Evolutionary conservation across 768 basidiomycete species (phyloP).

Genomic region (Tubosaeta sp.): DNA sequence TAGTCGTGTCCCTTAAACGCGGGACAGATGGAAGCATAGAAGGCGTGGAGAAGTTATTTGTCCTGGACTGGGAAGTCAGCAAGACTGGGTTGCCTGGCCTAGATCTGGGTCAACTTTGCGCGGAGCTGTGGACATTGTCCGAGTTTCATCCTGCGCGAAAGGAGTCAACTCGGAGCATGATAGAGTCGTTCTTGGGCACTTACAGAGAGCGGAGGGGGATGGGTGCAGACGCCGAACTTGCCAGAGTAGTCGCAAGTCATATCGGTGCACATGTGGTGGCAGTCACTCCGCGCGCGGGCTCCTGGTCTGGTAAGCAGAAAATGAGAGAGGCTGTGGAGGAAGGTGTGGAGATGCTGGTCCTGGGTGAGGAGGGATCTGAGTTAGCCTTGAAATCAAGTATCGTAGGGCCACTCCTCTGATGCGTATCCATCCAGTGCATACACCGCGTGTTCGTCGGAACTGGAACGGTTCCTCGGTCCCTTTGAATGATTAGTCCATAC

Average conservation of each 20-base stretch:
- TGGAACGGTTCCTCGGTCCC: no score
- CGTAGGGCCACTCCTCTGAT: conserved; percentile 23
- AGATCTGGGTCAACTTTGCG: conserved; percentile 63
- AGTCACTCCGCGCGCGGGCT: conserved; percentile 40
- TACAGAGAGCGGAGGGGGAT: conserved; percentile 34
- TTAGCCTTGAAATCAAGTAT: conserved; percentile 26
- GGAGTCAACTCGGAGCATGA: conserved; percentile 33
- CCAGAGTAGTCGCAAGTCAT: conserved; percentile 40
- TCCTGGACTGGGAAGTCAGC: conserved; percentile 65
- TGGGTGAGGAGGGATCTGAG: conserved; percentile 29
- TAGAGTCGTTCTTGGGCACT: conserved; percentile 42
- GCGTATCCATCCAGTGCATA: not conserved
- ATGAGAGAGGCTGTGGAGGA: conserved; percentile 47
- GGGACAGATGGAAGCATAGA: conserved; percentile 22
- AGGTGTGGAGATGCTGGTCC: conserved; percentile 44
- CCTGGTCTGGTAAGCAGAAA: conserved; percentile 47
- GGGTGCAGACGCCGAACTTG: conserved; percentile 24
- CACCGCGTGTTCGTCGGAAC: no score
- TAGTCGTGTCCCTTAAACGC: conserved; percentile 42
- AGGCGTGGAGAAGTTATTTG: conserved; percentile 37
- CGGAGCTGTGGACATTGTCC: conserved; percentile 51
- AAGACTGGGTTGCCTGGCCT: conserved; percentile 54
- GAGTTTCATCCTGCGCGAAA: conserved; percentile 42
- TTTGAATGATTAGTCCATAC: no score
- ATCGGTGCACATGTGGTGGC: conserved; percentile 54